Base-by-base conservation (phyloP, 192 early-diverging fungal genomes). In the Geranomyces michiganensis region DNA sequence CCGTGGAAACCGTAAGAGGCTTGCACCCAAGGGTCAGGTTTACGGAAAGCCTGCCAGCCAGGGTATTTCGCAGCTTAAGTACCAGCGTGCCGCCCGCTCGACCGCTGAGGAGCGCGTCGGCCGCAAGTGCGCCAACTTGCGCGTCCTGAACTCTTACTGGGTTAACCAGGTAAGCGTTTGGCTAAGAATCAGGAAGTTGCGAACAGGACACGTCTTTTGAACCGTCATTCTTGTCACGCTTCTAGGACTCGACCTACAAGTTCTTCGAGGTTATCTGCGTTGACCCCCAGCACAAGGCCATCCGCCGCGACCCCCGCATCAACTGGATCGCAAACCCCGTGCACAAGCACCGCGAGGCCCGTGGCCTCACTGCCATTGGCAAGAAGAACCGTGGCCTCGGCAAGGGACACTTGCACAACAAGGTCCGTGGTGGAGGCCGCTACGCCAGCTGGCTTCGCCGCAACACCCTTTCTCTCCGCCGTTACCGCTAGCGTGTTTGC, bases 131-230 rank as follows among this genome's bases (percentile, higher is more conserved):
- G 88, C 85, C 70, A 97, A 97, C 90, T 87, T 99, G 81, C 93
- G 97, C 73, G 96, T 99, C 65, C 86, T 99, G 69, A 99, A 96
- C 94, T 96, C 94, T 64, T 99, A 99, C 92, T 99, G 97, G 97
- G 91, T 99, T 69, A 99, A 99, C 91, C 77, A 83, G 72, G 77
- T 78, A 46, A 13, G 56, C 12, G 9, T 8, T 55, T 9, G 19
- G 67, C 15, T 19, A 5, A 26, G n/a, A n/a, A n/a, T n/a, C n/a
- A n/a, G n/a, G n/a, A n/a, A n/a, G n/a, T n/a, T n/a, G n/a, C n/a
- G n/a, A n/a, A n/a, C n/a, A n/a, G n/a, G n/a, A n/a, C n/a, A 55
- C 13, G 43, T n/a, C n/a, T n/a, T n/a, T n/a, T n/a, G n/a, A n/a
- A n/a, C 12, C 26, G 15, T 31, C 59, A n/a, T 58, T 71, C 12